phyloP scores from a whole-genome alignment of 2,329 filamentous ascomycete species.

The Mollisiaceae sp. region DNA sequence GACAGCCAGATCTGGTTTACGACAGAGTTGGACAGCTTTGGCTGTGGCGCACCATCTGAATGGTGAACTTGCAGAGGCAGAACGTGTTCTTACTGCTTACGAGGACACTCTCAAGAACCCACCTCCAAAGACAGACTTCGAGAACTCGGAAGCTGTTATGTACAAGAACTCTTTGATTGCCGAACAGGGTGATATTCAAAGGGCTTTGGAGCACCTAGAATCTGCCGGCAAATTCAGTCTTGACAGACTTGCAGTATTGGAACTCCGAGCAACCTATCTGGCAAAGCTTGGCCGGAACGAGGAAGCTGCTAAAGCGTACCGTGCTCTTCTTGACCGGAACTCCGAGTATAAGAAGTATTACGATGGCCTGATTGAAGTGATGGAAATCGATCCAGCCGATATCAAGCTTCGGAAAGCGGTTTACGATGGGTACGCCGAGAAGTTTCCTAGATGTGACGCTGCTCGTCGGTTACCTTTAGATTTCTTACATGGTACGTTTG shows the following conservation, averaged over 20 bases:
- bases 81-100: constrained; percentile 88
- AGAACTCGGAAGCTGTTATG: constrained; percentile 90
- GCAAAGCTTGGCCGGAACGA: constrained; percentile 75
- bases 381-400: constrained; percentile 68
- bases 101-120: constrained; percentile 89
- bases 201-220: constrained; percentile 86
- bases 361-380: constrained; percentile 71
- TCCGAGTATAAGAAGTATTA: constrained; percentile 89
- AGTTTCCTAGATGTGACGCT: constrained; percentile 83
- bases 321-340: constrained; percentile 82
- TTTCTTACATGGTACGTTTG: constrained; percentile 72
- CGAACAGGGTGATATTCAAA: constrained; percentile 81
- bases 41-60: constrained; percentile 90
- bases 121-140: constrained; percentile 78
- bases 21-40: constrained; percentile 97
- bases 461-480: constrained; percentile 86
- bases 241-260: constrained; percentile 84
- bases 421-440: constrained; percentile 82
- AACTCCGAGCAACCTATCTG: constrained; percentile 84
- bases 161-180: constrained; percentile 97
- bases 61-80: constrained; percentile 84
- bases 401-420: constrained; percentile 69
- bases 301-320: constrained; percentile 83
- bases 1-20: constrained; percentile 76
- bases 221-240: constrained; percentile 76